phyloP scores from a whole-genome alignment of 345 rosid species.

The Conringia planisiliqua region DNA sequence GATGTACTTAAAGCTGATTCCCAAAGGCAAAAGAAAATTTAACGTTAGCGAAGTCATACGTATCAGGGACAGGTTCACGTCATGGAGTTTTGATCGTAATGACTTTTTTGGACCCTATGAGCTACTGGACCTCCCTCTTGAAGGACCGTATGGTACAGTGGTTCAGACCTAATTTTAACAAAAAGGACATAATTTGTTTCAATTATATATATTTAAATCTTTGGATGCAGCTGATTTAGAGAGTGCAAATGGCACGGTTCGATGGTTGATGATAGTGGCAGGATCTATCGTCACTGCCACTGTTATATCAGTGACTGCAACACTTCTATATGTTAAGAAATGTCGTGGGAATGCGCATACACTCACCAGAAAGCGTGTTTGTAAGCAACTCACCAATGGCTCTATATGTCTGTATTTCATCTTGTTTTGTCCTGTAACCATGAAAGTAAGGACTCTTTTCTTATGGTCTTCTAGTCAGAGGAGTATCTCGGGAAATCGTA shows the following conservation, averaged over 20 bases:
- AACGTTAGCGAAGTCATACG: constrained; percentile 54
- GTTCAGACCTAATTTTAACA: background rate
- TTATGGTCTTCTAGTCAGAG: constrained; percentile 39
- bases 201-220: background rate
- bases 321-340: constrained; percentile 45
- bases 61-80: constrained; percentile 42
- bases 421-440: background rate
- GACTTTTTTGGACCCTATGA: constrained; percentile 85
- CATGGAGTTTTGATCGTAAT: constrained; percentile 50
- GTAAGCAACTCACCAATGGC: constrained; percentile 42
- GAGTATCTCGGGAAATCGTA: constrained; percentile 21
- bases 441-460: constrained; percentile 34
- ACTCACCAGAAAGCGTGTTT: constrained; percentile 49
- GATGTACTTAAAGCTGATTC: constrained; percentile 26
- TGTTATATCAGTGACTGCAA: constrained; percentile 38
- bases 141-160: constrained; percentile 63
- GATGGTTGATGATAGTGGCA: constrained; percentile 45
- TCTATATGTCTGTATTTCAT: background rate
- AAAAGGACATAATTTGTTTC: background rate
- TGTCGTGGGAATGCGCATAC: constrained; percentile 22
- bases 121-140: constrained; percentile 72
- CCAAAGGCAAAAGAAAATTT: constrained; percentile 27
- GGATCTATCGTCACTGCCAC: constrained; percentile 45
- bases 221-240: background rate
- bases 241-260: constrained; percentile 38